A percentile compares a stretch with the other conserved stretches of the same genome.
phyloP scores from a whole-genome alignment of 164 flowering plant species.

The Vitis vinifera region ASM3070453v1 NC_081813.1:21244001-21244500 shows the following conservation, averaged over 20 bases:
- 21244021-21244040: constrained; percentile 85
- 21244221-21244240: constrained; percentile 51
- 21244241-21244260: constrained; percentile 30
- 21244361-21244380: constrained; percentile 58
- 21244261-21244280: constrained; percentile 3
- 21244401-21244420: not conserved
- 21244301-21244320: constrained; percentile 84
- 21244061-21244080: not conserved
- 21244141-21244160: constrained; percentile 75
- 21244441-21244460: not conserved
- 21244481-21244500: not conserved
- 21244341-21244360: constrained; percentile 83
- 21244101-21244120: not conserved
- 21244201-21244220: constrained; percentile 93
- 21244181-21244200: constrained; percentile 96
- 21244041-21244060: not conserved
- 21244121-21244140: constrained; percentile 79
- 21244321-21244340: constrained; percentile 91
- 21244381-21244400: not conserved
- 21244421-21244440: not conserved
- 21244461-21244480: not conserved
- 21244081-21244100: constrained; percentile 1
- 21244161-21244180: constrained; percentile 97
- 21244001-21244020: constrained; percentile 90
- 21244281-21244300: constrained; percentile 39